Conservation (phyloP, 179 eudicot genomes). For the Silene coronaria region DNA sequence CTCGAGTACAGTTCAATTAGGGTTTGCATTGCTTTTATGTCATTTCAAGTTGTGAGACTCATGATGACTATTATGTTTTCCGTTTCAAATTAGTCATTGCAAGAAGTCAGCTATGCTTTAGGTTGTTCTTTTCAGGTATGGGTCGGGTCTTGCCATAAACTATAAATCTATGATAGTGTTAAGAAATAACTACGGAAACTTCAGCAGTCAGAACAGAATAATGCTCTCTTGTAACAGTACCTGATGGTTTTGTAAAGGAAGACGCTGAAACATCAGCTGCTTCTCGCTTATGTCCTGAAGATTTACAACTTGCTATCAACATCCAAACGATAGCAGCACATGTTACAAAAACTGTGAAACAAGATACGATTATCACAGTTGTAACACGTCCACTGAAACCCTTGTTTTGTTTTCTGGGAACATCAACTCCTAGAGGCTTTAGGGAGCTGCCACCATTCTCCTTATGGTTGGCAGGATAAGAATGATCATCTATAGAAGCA, state of each 20-base stretch:
- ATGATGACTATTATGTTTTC: no score
- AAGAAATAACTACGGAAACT: no score
- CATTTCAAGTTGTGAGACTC: no score
- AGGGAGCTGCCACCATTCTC: slow-evolving; percentile 38
- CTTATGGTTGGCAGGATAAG: slow-evolving; percentile 38
- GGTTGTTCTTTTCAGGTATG: no score
- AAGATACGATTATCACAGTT: slow-evolving; percentile 52
- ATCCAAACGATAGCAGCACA: slow-evolving; percentile 45
- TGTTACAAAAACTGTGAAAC: slow-evolving; percentile 57
- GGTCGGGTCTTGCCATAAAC: no score
- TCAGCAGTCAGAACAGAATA: neutral
- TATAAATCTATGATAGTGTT: no score
- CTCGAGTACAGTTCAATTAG: no score
- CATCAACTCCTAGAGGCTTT: slow-evolving; percentile 72
- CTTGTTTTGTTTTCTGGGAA: slow-evolving; percentile 46
- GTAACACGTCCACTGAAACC: slow-evolving; percentile 32
- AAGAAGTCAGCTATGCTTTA: no score
- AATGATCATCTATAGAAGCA: slow-evolving; percentile 39
- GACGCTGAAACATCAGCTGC: slow-evolving; percentile 29
- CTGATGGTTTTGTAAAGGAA: slow-evolving; percentile 52
- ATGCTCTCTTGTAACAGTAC: slow-evolving; percentile 24
- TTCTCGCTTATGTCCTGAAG: slow-evolving; percentile 24
- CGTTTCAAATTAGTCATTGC: no score
- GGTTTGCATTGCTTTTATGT: no score
- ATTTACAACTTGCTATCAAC: slow-evolving; percentile 41